Base-by-base conservation (phyloP, 345 rosid genomes). In the Eucalyptus dawsonii region DNA sequence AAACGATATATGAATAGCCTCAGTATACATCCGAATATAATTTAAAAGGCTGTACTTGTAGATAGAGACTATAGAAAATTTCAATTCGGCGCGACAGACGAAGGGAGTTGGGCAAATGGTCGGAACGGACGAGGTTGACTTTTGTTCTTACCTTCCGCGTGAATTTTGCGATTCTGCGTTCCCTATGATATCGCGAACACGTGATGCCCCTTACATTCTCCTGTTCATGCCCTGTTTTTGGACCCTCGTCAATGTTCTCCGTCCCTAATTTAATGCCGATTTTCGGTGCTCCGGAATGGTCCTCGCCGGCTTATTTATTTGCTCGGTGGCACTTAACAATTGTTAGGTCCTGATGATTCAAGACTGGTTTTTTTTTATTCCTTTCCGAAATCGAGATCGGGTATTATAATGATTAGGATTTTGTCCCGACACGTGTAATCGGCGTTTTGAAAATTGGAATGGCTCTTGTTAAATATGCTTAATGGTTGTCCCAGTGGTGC, bases 401-500 rank as follows among this genome's bases (percentile, higher is more conserved):
- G 2, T 37, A 65, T 37, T 21, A 21, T 21, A 76, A 37, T 21
- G 1, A 7, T 11, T 6, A 40, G 10, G 34, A 7, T 15, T 29
- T 29, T 29, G 34, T n/a, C 34, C 10, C 24, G 11, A 53, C 22
- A 53, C 3, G 76, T 65, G 9, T n/a, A 15, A 14, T 29, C 2
- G 1, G 6, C 0, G 14, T 10, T 11, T 76, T 11, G 8, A 76
- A 21, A 21, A 37, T 76, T 12, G 14, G 42, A 37, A 37, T 3
- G 3, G 34, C 12, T 19, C 27, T 3, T 7, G 5, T 6, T 76
- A 9, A 76, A 76, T 10, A 5, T 19, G 83, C 27, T 21, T 11
- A 37, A 11, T 10, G 8, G 14, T 6, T 11, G 8, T 21, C 12
- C 3, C 3, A 1, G 1, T 3, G 12, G 7, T 5, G 11, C 25